Base-by-base conservation (phyloP, 202 grass and related monocot genomes). In the Musa balbisiana region DNA sequence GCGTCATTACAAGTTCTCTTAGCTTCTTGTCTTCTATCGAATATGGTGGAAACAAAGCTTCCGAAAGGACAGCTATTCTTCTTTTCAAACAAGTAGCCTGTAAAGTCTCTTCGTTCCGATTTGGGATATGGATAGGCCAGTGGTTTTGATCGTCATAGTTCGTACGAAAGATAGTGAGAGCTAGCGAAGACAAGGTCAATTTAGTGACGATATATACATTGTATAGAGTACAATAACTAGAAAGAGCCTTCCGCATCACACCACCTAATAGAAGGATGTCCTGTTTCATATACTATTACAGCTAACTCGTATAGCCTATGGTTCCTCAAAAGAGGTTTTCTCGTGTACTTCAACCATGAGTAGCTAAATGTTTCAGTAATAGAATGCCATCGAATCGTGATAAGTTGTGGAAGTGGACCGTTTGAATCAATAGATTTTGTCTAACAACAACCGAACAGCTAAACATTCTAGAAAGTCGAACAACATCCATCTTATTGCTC, bases 81-180 rank as follows among this genome's bases (percentile, higher is more conserved):
- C 52, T 54, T 73, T 17, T 73, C 70, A 73, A 73, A 55, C 17
- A 55, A 1, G 19, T 64, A 59, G 5, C 74, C 26, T 2, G 2
- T 2, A 2, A 2, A 27, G 26, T 27, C 0, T 27, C 26, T 27
- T 27, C 2, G 26, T 27, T 27, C 26, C 26, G 26, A 27, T 27
- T 27, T 2, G 26, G 26, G 26, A 27, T 27, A 27, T 27, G 26
- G 2, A 27, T 27, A 27, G 26, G 26, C 26, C 26, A 2, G 26
- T 27, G 26, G 1, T 27, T 27, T 27, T 27, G 26, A 27, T 27
- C 26, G 26, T 27, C 0, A 27, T 27, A 27, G 5, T 73, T 10
- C 16, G 13, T 49, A 8, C 69, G 21, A 74, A 81, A 74, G 69
- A 81, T 81, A 9, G 2, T 17, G 0, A 80, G 53, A 9, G 67